Evolutionary conservation across 208 protist genomes (phyloP).

Genomic region (Angomonas ambiguus): DNA sequence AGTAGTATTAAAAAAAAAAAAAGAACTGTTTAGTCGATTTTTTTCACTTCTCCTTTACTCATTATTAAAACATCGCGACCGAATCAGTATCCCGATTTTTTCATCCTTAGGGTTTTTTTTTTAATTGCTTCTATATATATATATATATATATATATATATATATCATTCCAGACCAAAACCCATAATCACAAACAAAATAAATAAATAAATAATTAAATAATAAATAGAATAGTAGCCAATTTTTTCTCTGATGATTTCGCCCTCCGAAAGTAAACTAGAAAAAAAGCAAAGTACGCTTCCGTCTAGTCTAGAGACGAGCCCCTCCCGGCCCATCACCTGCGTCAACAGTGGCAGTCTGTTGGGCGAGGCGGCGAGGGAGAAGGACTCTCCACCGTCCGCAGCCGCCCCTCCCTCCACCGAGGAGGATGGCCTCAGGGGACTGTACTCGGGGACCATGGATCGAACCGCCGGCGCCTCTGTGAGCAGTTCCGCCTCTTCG

Average conservation of each 20-base stretch:
- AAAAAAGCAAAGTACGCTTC: no score
- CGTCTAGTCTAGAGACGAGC: not conserved
- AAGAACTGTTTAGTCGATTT: not conserved
- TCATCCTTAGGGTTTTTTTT: not conserved
- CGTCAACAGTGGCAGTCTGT: not conserved
- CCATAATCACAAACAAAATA: not conserved
- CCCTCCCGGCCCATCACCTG: not conserved
- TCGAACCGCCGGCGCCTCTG: not conserved
- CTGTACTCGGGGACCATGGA: not conserved
- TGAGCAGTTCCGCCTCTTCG: not conserved
- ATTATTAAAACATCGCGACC: no score
- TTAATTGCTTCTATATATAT: not conserved
- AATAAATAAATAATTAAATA: not conserved
- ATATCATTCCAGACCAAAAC: not conserved
- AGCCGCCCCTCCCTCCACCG: not conserved
- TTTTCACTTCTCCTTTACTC: no score
- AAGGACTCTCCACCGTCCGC: not conserved
- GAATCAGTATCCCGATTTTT: no score
- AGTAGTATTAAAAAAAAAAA: not conserved
- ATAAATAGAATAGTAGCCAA: not conserved
- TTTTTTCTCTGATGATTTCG: no score
- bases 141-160: slow-evolving; percentile 7
- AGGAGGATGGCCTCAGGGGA: not conserved
- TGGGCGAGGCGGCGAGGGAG: not conserved
- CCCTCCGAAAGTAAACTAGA: no score